Base-by-base conservation (phyloP, 2,329 filamentous ascomycete species). In the Alternaria metachromatica region DNA sequence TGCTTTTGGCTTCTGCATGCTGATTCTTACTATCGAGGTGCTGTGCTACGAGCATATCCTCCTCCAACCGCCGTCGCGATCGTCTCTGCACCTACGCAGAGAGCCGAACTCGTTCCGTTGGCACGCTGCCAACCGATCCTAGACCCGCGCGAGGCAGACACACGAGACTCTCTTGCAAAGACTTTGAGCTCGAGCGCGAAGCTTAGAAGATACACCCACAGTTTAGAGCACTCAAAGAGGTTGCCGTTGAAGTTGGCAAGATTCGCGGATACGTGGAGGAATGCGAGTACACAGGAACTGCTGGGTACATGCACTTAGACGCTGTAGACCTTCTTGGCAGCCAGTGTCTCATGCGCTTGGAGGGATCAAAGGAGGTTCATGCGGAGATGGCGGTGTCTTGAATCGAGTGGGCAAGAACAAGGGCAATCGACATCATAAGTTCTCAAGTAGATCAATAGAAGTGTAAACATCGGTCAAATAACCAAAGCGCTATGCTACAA, bases 401-500 rank as follows among this genome's bases (percentile, higher is more conserved):
- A 23, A 23, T 23, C 23, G 23, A 23, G 5, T 6, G 23, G 23
- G 23, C 23, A 15, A 20, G n/a, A 1, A 20, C 45, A 37, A 11
- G 26, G 21, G n/a, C 30, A 41, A 41, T 10, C n/a, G 25, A 12
- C 8, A 20, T 20, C 12, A 12, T 12, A 13, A 6, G 3, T 2
- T 0, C n/a, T 41, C n/a, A 41, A 41, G 9, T 41, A 23, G 18
- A 43, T 12, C 3, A 11, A 21, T 12, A 6, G 28, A 11, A 49
- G 11, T 55, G 43, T 12, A 25, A 18, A 60, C 46, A 44, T 41
- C 20, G 46, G 50, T 48, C 28, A 41, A 25, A 46, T 49, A 49
- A 57, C 41, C 30, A 57, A 41, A 48, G 41, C 62, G 55, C 59
- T 66, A 64, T 59, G 66, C 64, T 66, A 68, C 64, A 64, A 61